Evolutionary conservation across 2,329 filamentous ascomycete species (phyloP).

Genomic region (Albifimbria verrucaria): DNA sequence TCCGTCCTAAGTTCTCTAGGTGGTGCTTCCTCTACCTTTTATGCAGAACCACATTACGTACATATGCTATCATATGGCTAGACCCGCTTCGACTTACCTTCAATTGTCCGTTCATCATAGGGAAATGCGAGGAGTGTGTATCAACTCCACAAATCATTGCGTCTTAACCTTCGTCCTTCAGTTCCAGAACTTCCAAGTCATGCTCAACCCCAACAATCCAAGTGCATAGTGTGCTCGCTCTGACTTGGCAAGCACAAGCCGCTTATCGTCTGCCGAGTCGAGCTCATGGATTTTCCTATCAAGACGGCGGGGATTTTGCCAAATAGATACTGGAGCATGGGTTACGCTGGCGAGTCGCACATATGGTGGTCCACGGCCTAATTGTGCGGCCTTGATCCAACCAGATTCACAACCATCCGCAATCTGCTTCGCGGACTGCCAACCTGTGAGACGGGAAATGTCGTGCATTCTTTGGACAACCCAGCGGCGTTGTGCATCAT

Average conservation of each 20-base stretch:
- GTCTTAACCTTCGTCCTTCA: conserved; percentile 38
- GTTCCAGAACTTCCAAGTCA: conserved; percentile 63
- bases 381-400: conserved; percentile 73
- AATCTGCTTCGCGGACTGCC: conserved; percentile 79
- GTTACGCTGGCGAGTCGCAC: conserved; percentile 39
- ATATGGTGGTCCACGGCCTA: conserved; percentile 76
- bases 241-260: conserved; percentile 57
- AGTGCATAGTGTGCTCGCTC: conserved; percentile 72
- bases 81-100: too few species aligned
- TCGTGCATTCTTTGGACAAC: conserved; percentile 70
- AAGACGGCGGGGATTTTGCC: conserved; percentile 48
- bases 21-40: too few species aligned
- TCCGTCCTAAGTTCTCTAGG: neutral
- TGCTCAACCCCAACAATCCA: conserved; percentile 76
- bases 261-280: conserved; percentile 35
- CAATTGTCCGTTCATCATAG: too few species aligned
- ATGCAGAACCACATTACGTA: neutral
- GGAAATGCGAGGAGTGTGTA: too few species aligned
- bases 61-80: neutral
- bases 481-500: conserved; percentile 72
- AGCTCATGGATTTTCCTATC: conserved; percentile 50
- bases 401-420: conserved; percentile 79
- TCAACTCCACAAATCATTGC: too few species aligned
- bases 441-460: conserved; percentile 78
- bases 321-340: conserved; percentile 36